Evolutionary conservation across 805 yeast genomes (phyloP).

Genomic region (Barnettozyma californica): DNA sequence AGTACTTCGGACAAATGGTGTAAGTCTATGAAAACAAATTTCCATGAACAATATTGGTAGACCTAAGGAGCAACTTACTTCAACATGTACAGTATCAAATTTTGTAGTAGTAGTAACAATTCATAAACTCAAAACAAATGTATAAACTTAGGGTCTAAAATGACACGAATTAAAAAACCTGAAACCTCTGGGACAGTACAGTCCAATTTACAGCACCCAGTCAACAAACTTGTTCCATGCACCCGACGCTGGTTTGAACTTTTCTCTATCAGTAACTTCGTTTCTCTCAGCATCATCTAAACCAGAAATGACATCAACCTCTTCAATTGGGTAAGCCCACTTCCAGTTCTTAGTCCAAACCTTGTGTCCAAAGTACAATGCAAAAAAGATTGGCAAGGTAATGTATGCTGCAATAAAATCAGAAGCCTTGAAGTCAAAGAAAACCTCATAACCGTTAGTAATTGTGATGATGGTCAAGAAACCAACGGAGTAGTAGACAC

Average conservation of each 20-base stretch:
- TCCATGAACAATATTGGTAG: too few species aligned
- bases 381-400: conserved; percentile 52
- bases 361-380: conserved; percentile 55
- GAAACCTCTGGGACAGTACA: not conserved
- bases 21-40: too few species aligned
- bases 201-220: conserved; percentile 15
- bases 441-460: conserved; percentile 71
- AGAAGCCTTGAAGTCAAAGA: conserved; percentile 39
- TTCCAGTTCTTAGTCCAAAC: conserved; percentile 38
- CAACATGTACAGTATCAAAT: not conserved
- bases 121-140: not conserved
- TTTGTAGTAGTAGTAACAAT: not conserved
- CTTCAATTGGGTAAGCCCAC: conserved; percentile 47
- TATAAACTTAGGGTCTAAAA: not conserved
- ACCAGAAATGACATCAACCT: conserved; percentile 58
- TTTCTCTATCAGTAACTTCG: conserved; percentile 15
- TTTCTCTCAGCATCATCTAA: conserved; percentile 51
- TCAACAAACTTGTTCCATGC: conserved; percentile 18
- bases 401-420: conserved; percentile 72
- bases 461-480: conserved; percentile 48
- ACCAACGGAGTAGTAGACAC: conserved; percentile 48
- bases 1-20: too few species aligned
- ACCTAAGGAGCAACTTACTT: too few species aligned
- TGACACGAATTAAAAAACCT: not conserved
- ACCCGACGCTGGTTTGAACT: conserved; percentile 7